Evolutionary conservation across 2,329 filamentous ascomycete species (phyloP).

Genomic region (Colletotrichum sp.): DNA sequence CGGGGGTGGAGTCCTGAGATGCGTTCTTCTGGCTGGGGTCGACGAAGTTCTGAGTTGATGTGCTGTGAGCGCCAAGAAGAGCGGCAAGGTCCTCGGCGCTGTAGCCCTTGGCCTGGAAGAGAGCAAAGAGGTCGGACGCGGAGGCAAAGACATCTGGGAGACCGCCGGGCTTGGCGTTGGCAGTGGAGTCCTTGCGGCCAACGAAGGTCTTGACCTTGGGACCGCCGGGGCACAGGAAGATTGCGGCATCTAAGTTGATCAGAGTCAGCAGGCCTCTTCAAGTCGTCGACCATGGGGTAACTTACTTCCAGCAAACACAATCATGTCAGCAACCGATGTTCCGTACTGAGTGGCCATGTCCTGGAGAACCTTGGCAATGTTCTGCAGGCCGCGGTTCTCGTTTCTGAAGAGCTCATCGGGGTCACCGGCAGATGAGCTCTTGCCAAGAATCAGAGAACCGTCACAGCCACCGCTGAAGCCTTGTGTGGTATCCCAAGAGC

Average conservation of each 20-base stretch:
- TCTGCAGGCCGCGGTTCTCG: constrained; percentile 52
- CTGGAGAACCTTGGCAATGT: constrained; percentile 41
- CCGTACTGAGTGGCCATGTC: constrained; percentile 40
- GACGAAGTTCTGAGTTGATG: constrained; percentile 52
- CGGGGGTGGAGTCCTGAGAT: constrained; percentile 57
- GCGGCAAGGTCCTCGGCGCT: constrained; percentile 53
- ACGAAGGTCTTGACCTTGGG: constrained; percentile 57
- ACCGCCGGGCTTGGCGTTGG: constrained; percentile 41
- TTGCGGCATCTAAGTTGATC: constrained; percentile 44
- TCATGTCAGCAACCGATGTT: constrained; percentile 58
- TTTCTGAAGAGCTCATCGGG: constrained; percentile 37
- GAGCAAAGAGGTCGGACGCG: constrained; percentile 48
- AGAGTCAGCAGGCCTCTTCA: neutral
- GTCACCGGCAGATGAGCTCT: neutral
- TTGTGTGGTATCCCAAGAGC: constrained; percentile 40
- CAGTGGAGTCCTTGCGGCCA: constrained; percentile 51
- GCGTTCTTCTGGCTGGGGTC: constrained; percentile 43
- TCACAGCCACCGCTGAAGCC: constrained; percentile 48
- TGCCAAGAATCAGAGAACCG: constrained; percentile 46
- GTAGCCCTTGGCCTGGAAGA: constrained; percentile 60
- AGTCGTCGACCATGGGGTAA: neutral
- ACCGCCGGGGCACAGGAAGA: constrained; percentile 49
- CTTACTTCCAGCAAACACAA: constrained; percentile 47
- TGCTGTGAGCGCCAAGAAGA: constrained; percentile 59
- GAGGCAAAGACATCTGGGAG: constrained; percentile 46